Conservation (phyloP, 306 rosid genomes). For the Acacia confusa region DNA sequence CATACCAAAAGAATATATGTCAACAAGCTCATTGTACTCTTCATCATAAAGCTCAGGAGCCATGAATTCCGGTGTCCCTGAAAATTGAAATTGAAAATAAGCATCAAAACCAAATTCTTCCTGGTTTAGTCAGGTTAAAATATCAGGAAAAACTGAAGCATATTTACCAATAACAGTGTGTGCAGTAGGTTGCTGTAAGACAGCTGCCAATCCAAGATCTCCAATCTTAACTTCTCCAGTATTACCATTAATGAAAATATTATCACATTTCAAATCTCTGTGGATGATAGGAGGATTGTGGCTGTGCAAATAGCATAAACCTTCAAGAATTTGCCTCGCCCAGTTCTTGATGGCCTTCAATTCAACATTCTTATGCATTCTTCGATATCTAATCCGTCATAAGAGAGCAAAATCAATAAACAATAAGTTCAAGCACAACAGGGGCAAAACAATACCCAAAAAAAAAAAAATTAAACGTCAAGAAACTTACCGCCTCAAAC, state of each 20-base stretch:
- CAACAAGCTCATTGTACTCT: conserved; percentile 89
- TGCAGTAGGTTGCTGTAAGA: conserved; percentile 91
- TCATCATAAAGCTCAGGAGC: conserved; percentile 98
- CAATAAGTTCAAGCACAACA: background rate
- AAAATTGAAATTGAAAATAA: background rate
- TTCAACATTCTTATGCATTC: conserved; percentile 68
- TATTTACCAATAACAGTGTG: conserved; percentile 77
- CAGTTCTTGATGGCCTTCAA: conserved; percentile 90
- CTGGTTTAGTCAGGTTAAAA: conserved; percentile 3
- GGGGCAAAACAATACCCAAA: background rate
- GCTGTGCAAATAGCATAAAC: conserved; percentile 74
- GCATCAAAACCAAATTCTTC: background rate
- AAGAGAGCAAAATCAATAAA: conserved; percentile 1
- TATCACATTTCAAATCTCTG: conserved; percentile 94
- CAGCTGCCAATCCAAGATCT: conserved; percentile 89
- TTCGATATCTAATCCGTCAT: conserved; percentile 57
- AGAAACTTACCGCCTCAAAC: conserved; percentile 77
- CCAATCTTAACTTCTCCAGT: conserved; percentile 86
- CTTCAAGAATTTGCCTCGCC: conserved; percentile 91
- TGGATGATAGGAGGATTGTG: conserved; percentile 84
- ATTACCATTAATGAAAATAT: conserved; percentile 85
- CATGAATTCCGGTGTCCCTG: conserved; percentile 97
- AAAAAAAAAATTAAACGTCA: background rate
- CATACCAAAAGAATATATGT: conserved; percentile 95
- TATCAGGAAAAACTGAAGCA: background rate